Base-by-base conservation (phyloP, 306 rosid species). In the Urtica urens region DNA sequence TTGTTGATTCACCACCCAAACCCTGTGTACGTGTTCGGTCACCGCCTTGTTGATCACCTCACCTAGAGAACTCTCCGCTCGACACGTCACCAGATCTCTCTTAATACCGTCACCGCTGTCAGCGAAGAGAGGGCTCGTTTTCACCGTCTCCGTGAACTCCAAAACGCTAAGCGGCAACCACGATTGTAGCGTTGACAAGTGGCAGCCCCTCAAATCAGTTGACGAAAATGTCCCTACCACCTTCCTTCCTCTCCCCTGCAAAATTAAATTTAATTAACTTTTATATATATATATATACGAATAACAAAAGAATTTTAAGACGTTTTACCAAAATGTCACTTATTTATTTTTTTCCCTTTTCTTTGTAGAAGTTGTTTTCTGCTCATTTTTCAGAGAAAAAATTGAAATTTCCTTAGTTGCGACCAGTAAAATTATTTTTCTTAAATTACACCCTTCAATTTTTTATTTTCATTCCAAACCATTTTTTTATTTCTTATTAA, bases 1-100 rank as follows among this genome's bases (percentile, higher is more conserved):
- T 12, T 77, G 69, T 7, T 51, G 62, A 54, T 85, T 92, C 49
- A 80, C 93, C 22, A 77, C 92, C 99, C 99, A 85, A 26, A 85
- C 37, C 18, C 95, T 58, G 51, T 90, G 99, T 23, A 90, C 99
- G 22, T 77, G 87, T 26, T 63, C 71, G 0, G 68, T 41, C 10
- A 90, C 71, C 1, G 72, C 82, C 77, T 79, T 79, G 7, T 77
- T 75, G 4, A 81, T 66, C 4, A 79, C 85, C 55, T 77, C 74
- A 0, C 46, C 67, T 7, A 90, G 34, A 3, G 83, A 15, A 0
- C 87, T 67, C 8, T 77, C 83, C 1, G 57, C 46, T 17, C 15
- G 16, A 16, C 99, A 90, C 2, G 76, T 61, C 59, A 90, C 82
- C 24, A 75, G 58, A 16, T 77, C 83, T 74, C 82, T 79, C 14